Conservation (phyloP, 2,329 filamentous ascomycete genomes). For the Exophiala dermatitidis region DNA sequence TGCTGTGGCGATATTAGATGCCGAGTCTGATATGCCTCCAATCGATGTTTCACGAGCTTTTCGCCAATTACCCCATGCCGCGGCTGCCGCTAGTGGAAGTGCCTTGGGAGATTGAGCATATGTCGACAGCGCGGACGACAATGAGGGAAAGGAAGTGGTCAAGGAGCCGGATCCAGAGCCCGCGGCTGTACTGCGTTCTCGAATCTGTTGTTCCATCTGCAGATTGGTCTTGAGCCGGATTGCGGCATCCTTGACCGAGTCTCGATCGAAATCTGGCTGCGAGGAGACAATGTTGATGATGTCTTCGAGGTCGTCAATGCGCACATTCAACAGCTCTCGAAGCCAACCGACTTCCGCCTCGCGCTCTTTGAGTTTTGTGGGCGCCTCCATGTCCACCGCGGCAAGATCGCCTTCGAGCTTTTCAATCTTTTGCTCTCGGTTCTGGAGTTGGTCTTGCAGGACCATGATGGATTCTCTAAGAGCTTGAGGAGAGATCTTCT, state of each 20-base stretch:
- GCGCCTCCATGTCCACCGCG: constrained; percentile 66
- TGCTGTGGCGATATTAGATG: constrained; percentile 12
- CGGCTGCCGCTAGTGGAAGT: constrained; percentile 76
- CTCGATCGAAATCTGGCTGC: constrained; percentile 66
- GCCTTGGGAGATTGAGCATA: constrained; percentile 71
- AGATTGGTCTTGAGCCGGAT: constrained; percentile 90
- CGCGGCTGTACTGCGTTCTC: constrained; percentile 68
- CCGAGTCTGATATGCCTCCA: constrained; percentile 35
- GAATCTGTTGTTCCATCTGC: constrained; percentile 96
- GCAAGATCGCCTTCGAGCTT: constrained; percentile 67
- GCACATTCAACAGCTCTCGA: constrained; percentile 82
- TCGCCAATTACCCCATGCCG: constrained; percentile 96
- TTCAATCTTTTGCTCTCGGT: constrained; percentile 84
- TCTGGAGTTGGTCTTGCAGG: constrained; percentile 91
- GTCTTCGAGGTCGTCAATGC: constrained; percentile 85
- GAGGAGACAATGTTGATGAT: constrained; percentile 69
- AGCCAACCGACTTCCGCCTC: constrained; percentile 94
- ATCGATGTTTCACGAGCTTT: constrained; percentile 55
- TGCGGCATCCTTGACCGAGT: constrained; percentile 77
- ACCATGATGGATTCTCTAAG: constrained; percentile 94
- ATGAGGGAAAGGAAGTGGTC: constrained; percentile 59
- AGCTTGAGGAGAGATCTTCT: constrained; percentile 89
- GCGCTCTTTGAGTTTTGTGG: constrained; percentile 76
- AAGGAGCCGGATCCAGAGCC: constrained; percentile 58
- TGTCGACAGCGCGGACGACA: constrained; percentile 63